A percentile compares a stretch with the other conserved stretches of the same genome.
These are phyloP conservation scores for Hortiboletus campestris DNA, from an alignment of 768 basidiomycete species.

Conservation along the genomic window DNA sequence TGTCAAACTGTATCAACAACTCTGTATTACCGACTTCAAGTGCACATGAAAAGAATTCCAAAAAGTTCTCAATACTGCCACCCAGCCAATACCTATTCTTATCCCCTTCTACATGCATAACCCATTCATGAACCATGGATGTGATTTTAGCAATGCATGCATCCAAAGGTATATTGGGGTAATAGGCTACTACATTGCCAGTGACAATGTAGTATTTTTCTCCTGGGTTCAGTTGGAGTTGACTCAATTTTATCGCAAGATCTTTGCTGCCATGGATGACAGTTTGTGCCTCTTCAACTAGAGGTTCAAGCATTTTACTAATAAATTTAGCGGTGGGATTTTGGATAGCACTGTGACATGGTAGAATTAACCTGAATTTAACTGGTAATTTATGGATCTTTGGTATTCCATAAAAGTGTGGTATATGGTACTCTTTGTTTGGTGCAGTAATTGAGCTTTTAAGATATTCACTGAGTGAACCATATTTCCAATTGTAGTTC, in stretches of 20 bases:
- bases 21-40: background rate
- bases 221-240: background rate
- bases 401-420: slow-evolving; percentile 5
- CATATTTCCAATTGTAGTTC: background rate
- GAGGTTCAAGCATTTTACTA: slow-evolving; percentile 9
- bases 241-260: slow-evolving; percentile 14
- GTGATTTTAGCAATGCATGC: background rate
- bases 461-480: background rate
- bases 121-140: no score
- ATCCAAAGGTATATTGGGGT: background rate
- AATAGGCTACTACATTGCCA: background rate
- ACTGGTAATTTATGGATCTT: slow-evolving; percentile 11
- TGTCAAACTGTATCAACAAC: background rate
- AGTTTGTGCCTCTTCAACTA: background rate
- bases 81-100: no score
- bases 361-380: background rate
- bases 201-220: background rate
- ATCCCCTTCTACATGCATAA: no score
- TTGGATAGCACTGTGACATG: background rate
- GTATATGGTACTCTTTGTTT: background rate
- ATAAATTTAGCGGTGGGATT: background rate
- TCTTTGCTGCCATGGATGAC: slow-evolving; percentile 6
- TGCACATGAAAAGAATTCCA: background rate
- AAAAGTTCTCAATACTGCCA: no score
- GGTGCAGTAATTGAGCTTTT: fast-evolving